These are phyloP conservation scores for Wickerhamomyces hampshirensis DNA, from an alignment of 805 yeast genomes.

Conservation along the genomic window DNA sequence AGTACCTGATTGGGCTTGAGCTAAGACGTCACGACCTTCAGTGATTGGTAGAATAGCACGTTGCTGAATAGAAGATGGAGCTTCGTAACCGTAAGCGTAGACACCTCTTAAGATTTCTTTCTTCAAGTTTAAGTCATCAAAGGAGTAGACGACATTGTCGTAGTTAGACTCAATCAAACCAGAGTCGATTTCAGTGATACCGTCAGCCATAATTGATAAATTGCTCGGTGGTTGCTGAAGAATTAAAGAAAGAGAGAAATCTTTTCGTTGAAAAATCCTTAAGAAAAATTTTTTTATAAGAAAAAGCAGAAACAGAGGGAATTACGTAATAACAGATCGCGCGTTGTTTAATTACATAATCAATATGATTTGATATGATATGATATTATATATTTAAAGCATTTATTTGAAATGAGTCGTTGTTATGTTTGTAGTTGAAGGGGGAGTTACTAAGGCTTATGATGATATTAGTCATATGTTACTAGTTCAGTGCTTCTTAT, in stretches of 20 bases:
- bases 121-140: slow-evolving; percentile 77
- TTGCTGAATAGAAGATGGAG: slow-evolving; percentile 96
- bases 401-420: too few relatives aligned
- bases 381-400: too few relatives aligned
- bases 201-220: slow-evolving; percentile 42
- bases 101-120: slow-evolving; percentile 49
- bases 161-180: slow-evolving; percentile 89
- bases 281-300: too few relatives aligned
- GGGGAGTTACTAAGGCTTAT: too few relatives aligned
- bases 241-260: slow-evolving; percentile 1
- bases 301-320: too few relatives aligned
- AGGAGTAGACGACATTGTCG: slow-evolving; percentile 80
- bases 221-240: not conserved
- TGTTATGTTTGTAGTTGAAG: too few relatives aligned
- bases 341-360: too few relatives aligned
- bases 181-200: slow-evolving; percentile 75
- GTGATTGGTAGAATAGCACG: slow-evolving; percentile 95
- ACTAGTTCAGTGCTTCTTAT: too few relatives aligned
- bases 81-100: slow-evolving; percentile 90
- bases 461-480: too few relatives aligned
- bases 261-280: too few relatives aligned
- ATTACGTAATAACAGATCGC: too few relatives aligned
- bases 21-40: slow-evolving; percentile 92
- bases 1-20: slow-evolving; percentile 99
- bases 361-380: too few relatives aligned